Percentiles rank a stretch among this genome's conserved stretches.
phyloP scores from a whole-genome alignment of 2,329 filamentous ascomycete genomes.

The Pseudodiploospora longispora region DNA sequence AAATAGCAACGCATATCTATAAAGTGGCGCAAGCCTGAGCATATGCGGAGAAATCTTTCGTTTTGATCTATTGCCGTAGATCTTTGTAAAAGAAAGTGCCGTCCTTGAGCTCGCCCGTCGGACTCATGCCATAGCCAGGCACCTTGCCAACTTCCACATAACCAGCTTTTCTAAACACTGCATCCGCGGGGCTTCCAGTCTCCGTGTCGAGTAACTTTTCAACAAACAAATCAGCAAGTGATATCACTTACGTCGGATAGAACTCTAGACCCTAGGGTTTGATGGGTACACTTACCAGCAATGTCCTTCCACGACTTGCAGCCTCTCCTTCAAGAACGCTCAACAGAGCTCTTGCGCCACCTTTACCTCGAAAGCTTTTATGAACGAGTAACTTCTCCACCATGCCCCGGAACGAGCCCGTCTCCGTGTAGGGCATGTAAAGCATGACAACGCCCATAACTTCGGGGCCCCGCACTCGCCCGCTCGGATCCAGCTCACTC shows the following conservation, averaged over 20 bases:
- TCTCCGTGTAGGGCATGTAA: conserved; percentile 42
- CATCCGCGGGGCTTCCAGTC: conserved; percentile 42
- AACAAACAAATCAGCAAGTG: background rate
- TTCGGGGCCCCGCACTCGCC: conserved; percentile 33
- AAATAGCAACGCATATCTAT: no score
- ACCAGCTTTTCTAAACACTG: conserved; percentile 46
- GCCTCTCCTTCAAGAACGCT: conserved; percentile 48
- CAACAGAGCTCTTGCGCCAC: conserved; percentile 46
- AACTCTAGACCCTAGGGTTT: no score
- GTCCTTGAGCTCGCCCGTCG: conserved; percentile 39
- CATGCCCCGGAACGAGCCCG: conserved; percentile 43
- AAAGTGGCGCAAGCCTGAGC: no score
- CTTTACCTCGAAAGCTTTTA: conserved; percentile 39
- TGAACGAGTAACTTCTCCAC: conserved; percentile 53
- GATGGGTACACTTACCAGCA: conserved; percentile 39
- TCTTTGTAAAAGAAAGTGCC: conserved; percentile 54
- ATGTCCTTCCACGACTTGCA: conserved; percentile 34
- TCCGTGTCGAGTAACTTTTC: conserved; percentile 44
- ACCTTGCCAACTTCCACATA: conserved; percentile 49
- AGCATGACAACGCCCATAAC: conserved; percentile 51
- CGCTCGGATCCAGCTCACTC: conserved; percentile 22
- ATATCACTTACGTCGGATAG: no score
- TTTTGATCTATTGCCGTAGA: conserved; percentile 20
- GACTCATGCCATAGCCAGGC: conserved; percentile 43
- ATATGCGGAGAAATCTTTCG: no score